Conservation (phyloP, 257 asterid species). For the Petunia axillaris region DNA sequence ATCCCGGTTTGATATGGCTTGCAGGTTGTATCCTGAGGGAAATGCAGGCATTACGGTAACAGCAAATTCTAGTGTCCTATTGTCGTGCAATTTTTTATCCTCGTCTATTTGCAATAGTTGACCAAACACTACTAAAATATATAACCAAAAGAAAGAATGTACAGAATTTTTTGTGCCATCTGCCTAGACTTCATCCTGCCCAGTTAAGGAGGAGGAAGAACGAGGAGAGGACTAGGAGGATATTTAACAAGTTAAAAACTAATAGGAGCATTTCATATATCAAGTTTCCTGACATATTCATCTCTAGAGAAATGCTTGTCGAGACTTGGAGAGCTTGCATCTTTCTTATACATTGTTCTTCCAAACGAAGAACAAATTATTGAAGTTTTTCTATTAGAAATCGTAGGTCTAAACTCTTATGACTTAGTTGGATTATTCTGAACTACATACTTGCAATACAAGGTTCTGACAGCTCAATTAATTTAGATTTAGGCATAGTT, state of each 20-base stretch:
- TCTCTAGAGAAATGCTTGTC: not conserved
- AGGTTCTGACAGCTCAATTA: not conserved
- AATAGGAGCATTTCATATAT: not conserved
- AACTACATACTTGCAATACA: not conserved
- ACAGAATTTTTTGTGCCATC: not conserved
- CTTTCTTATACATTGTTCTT: not conserved
- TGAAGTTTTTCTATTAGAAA: not conserved
- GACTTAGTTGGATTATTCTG: not conserved
- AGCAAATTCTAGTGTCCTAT: conserved; percentile 24
- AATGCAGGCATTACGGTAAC: conserved; percentile 37
- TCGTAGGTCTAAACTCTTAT: not conserved
- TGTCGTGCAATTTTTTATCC: conserved; percentile 14
- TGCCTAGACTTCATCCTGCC: not conserved
- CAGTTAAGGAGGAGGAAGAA: not conserved
- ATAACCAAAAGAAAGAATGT: not conserved
- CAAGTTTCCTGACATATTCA: not conserved
- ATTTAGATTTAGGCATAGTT: not conserved
- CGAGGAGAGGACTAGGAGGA: not conserved
- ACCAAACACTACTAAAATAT: not conserved
- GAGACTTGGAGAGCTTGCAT: not conserved
- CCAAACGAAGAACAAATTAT: not conserved
- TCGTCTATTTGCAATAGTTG: not conserved
- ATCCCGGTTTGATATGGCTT: conserved; percentile 44
- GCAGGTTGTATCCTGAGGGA: conserved; percentile 44
- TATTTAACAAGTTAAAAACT: not conserved